Percentiles rank a stretch among this genome's conserved stretches.
Conservation (phyloP, 805 yeast species). For the Jamesozyma jinghongensis region DNA sequence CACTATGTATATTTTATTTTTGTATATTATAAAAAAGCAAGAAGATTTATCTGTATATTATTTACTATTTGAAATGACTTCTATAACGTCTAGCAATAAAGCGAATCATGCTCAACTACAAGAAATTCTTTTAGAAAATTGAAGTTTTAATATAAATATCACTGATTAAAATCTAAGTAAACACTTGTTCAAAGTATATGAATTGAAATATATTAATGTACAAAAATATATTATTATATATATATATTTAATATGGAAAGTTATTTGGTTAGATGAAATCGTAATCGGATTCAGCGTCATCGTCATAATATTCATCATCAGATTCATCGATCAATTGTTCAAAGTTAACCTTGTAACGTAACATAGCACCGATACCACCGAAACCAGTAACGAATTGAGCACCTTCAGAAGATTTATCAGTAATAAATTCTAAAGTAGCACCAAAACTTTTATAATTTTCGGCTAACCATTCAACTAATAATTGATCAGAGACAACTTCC, state of each 20-base stretch:
- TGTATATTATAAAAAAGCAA: too few relatives aligned
- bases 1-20: too few relatives aligned
- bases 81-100: too few relatives aligned
- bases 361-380: slow-evolving; percentile 97
- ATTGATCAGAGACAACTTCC: slow-evolving; percentile 78
- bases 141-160: too few relatives aligned
- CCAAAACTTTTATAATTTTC: slow-evolving; percentile 92
- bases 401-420: slow-evolving; percentile 96
- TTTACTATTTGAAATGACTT: too few relatives aligned
- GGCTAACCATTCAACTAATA: slow-evolving; percentile 94
- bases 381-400: slow-evolving; percentile 96
- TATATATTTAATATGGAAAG: background rate
- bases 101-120: too few relatives aligned
- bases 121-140: too few relatives aligned
- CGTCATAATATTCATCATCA: slow-evolving; percentile 82
- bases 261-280: slow-evolving; percentile 26
- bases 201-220: background rate
- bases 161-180: too few relatives aligned
- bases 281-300: slow-evolving; percentile 35
- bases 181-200: background rate
- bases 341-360: slow-evolving; percentile 94
- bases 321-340: slow-evolving; percentile 87
- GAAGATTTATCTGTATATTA: too few relatives aligned
- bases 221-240: background rate
- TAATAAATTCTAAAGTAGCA: slow-evolving; percentile 91